Evolutionary conservation across 371 early-diverging fungal genomes (phyloP).

Genomic region (Rhizopus delemar): DNA sequence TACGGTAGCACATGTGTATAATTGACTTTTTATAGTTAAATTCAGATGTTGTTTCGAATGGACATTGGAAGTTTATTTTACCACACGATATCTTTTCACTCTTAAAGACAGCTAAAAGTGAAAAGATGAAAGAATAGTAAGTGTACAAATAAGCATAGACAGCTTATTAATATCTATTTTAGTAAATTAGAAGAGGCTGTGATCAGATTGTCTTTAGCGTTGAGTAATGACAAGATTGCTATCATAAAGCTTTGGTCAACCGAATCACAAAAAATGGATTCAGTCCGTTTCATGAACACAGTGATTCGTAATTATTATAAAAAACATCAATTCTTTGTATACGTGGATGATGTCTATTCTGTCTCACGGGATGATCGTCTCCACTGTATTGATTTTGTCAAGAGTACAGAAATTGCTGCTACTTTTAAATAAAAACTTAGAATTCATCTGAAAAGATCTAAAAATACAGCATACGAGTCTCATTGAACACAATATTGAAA

Average conservation of each 20-base stretch:
- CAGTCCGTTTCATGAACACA: slow-evolving; percentile 7
- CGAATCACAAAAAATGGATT: background rate
- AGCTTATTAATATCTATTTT: background rate
- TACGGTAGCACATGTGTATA: background rate
- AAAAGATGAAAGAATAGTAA: background rate
- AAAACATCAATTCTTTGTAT: slow-evolving; percentile 20
- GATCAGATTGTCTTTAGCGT: slow-evolving; percentile 2
- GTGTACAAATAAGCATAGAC: too few species aligned
- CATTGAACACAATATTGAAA: too few species aligned
- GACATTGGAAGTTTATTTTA: slow-evolving; percentile 25
- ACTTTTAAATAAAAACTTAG: slow-evolving; percentile 1
- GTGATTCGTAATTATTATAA: slow-evolving; percentile 11
- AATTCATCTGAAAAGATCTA: background rate
- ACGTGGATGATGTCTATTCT: slow-evolving; percentile 21
- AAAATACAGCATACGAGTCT: background rate
- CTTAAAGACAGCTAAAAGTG: background rate
- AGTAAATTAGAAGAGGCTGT: slow-evolving; percentile 9
- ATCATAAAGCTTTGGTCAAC: slow-evolving; percentile 12
- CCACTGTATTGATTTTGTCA: slow-evolving; percentile 18
- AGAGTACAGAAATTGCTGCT: slow-evolving; percentile 1
- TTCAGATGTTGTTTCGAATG: slow-evolving; percentile 2
- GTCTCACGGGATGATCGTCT: background rate
- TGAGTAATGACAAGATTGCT: background rate
- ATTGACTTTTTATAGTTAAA: slow-evolving; percentile 12
- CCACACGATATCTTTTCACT: slow-evolving; percentile 7